phyloP scores from a whole-genome alignment of 306 rosid genomes.

The Acacia acuminata region DNA sequence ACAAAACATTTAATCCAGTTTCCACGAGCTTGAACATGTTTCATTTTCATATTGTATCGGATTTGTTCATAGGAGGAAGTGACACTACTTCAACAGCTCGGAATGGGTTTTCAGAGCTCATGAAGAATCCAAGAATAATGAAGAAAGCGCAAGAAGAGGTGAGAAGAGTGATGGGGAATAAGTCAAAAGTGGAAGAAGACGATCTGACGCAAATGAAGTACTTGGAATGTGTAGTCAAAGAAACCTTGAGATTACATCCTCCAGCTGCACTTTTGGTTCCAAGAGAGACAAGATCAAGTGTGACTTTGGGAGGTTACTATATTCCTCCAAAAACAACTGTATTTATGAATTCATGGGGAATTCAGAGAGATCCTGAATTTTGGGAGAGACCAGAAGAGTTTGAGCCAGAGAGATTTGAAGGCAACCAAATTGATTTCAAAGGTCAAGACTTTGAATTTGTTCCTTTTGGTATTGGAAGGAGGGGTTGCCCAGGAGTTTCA shows the following conservation, averaged over 20 bases:
- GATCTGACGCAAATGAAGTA: slow-evolving; percentile 48
- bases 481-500: slow-evolving; percentile 9
- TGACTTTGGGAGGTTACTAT: slow-evolving; percentile 7
- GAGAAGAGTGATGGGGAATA: slow-evolving; percentile 29
- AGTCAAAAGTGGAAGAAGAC: slow-evolving; percentile 23
- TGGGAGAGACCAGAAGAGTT: slow-evolving; percentile 16
- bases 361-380: slow-evolving; percentile 8
- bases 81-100: slow-evolving; percentile 18
- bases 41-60: background rate
- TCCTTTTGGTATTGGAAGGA: slow-evolving; percentile 5
- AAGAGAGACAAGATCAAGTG: slow-evolving; percentile 17
- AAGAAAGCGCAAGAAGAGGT: slow-evolving; percentile 46
- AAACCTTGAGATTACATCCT: slow-evolving; percentile 37
- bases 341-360: slow-evolving; percentile 24
- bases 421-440: background rate
- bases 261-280: slow-evolving; percentile 40
- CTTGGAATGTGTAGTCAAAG: slow-evolving; percentile 43
- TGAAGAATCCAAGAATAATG: slow-evolving; percentile 25
- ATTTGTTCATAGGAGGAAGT: slow-evolving; percentile 25
- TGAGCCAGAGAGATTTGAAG: slow-evolving; percentile 1
- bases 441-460: background rate
- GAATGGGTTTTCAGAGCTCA: slow-evolving; percentile 38
- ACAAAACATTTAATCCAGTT: no score
- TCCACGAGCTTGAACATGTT: background rate
- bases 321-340: slow-evolving; percentile 29